Percentiles rank a stretch among this genome's conserved stretches.
phyloP scores from a whole-genome alignment of 768 basidiomycete species.

The Macrolepiota fuliginosa region DNA sequence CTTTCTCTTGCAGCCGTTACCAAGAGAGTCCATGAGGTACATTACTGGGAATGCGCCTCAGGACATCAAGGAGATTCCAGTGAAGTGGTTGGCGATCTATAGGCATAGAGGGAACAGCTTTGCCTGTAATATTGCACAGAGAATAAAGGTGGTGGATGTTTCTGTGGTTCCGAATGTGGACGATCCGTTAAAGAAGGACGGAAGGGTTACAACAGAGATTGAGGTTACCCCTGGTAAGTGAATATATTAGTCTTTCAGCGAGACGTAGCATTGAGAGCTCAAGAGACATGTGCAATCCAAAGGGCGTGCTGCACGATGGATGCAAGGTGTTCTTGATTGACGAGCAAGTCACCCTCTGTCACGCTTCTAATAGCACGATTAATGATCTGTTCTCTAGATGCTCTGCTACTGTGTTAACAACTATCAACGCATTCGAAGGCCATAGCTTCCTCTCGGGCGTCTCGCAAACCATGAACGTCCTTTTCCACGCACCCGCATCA shows the following conservation, averaged over 20 bases:
- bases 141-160: slow-evolving; percentile 36
- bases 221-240: slow-evolving; percentile 43
- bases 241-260: slow-evolving; percentile 1
- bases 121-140: slow-evolving; percentile 24
- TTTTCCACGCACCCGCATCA: slow-evolving; percentile 42
- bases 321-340: slow-evolving; percentile 45
- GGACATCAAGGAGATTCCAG: slow-evolving; percentile 34
- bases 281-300: slow-evolving; percentile 43
- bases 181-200: slow-evolving; percentile 34
- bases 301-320: slow-evolving; percentile 37
- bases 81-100: slow-evolving; percentile 37
- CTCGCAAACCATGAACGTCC: slow-evolving; percentile 42
- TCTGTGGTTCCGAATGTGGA: slow-evolving; percentile 33
- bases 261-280: not conserved
- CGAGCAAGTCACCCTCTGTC: slow-evolving; percentile 29
- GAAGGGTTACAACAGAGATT: slow-evolving; percentile 37
- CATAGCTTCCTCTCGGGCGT: slow-evolving; percentile 30
- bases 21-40: slow-evolving; percentile 19
- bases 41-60: slow-evolving; percentile 35
- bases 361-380: not conserved
- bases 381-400: slow-evolving; percentile 28
- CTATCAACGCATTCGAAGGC: slow-evolving; percentile 31
- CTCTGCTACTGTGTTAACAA: slow-evolving; percentile 35
- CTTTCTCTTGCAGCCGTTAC: slow-evolving; percentile 21
- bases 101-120: slow-evolving; percentile 26